A percentile compares a stretch with the other conserved stretches of the same genome.
These are phyloP conservation scores for Fusarium armeniacum DNA, from an alignment of 2,329 filamentous ascomycete species.

Conservation along the genomic window DNA sequence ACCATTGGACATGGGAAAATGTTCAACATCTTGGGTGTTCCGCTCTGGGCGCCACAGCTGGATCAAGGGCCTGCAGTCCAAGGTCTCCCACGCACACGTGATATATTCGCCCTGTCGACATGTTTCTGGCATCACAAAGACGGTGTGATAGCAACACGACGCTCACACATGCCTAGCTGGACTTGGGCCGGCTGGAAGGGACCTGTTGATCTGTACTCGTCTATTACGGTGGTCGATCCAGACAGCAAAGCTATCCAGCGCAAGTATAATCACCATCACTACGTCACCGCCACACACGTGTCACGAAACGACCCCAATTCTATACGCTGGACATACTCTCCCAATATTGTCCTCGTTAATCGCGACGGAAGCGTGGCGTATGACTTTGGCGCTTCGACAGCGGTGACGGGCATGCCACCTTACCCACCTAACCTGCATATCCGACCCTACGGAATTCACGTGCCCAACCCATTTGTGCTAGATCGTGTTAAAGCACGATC, in stretches of 20 bases:
- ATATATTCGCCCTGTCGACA: conserved; percentile 54
- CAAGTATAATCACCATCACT: conserved; percentile 55
- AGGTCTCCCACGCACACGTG: conserved; percentile 50
- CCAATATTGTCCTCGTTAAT: conserved; percentile 51
- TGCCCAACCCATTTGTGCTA: conserved; percentile 53
- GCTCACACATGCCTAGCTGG: conserved; percentile 55
- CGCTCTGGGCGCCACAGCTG: conserved; percentile 50
- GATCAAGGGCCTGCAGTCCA: conserved; percentile 25
- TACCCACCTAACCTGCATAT: conserved; percentile 45
- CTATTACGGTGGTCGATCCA: conserved; percentile 52
- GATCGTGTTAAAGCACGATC: conserved; percentile 54
- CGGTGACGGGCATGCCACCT: conserved; percentile 32
- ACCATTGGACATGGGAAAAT: conserved; percentile 52
- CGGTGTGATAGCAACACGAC: conserved; percentile 45
- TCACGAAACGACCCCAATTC: conserved; percentile 53
- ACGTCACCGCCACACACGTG: conserved; percentile 54
- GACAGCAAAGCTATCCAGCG: conserved; percentile 49
- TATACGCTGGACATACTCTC: conserved; percentile 54
- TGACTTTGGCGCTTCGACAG: conserved; percentile 48
- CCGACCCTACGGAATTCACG: conserved; percentile 51
- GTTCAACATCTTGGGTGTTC: conserved; percentile 52
- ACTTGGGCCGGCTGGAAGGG: conserved; percentile 57
- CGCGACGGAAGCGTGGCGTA: conserved; percentile 52
- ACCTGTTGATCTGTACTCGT: conserved; percentile 54
- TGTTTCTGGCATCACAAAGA: conserved; percentile 57